A percentile compares a stretch with the other conserved stretches of the same genome.
These are phyloP conservation scores for Leishmania lainsoni DNA, from an alignment of 208 protist genomes.

Conservation along the genomic window DNA sequence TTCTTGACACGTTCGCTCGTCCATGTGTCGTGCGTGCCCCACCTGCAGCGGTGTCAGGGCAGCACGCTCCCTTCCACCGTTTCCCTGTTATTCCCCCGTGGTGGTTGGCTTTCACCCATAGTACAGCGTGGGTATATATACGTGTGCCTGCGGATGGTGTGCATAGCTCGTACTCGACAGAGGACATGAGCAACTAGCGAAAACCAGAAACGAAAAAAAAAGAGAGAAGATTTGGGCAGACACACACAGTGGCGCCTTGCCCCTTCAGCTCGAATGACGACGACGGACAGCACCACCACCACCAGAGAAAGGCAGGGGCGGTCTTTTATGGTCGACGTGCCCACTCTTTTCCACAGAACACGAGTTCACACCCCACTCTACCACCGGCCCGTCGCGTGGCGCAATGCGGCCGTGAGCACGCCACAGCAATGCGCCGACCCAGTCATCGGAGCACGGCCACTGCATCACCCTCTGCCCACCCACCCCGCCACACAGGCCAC, in stretches of 20 bases:
- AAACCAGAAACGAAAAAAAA: background rate
- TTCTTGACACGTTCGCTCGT: background rate
- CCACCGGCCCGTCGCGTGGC: background rate
- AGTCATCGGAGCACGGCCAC: background rate
- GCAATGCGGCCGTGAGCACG: background rate
- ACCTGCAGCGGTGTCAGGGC: background rate
- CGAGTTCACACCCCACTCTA: background rate
- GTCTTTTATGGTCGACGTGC: background rate
- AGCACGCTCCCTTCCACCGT: background rate
- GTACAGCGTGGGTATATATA: background rate
- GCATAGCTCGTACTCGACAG: background rate
- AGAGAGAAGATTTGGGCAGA: background rate
- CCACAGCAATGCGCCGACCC: background rate
- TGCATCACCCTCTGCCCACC: too few species aligned
- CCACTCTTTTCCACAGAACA: background rate
- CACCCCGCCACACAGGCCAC: background rate
- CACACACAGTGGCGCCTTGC: constrained; percentile 2
- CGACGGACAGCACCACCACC: background rate
- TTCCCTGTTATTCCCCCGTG: background rate
- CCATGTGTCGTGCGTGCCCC: background rate
- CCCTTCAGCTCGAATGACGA: background rate
- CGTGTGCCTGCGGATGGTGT: background rate
- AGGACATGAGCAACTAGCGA: background rate
- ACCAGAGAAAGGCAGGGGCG: background rate
- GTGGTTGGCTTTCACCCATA: background rate